A percentile compares a stretch with the other conserved stretches of the same genome.
Conservation (phyloP, 345 rosid species). For the Pseudoturritis turrita region DNA sequence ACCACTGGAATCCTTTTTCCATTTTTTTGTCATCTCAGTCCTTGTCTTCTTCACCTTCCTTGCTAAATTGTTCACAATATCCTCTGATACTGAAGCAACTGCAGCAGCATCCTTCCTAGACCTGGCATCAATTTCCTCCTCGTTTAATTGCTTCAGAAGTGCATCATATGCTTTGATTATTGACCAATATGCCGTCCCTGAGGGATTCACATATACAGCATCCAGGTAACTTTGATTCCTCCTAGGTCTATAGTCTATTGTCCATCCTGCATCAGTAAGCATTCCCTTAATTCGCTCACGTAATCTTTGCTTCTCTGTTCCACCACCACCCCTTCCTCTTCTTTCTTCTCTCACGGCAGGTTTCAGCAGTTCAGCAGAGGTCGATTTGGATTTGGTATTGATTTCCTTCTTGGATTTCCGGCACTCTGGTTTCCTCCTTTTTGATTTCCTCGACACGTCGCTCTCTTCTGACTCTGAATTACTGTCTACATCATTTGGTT, state of each 20-base stretch:
- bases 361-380: constrained; percentile 33
- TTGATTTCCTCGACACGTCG: constrained; percentile 40
- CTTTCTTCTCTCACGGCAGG: constrained; percentile 43
- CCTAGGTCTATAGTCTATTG: constrained; percentile 85
- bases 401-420: constrained; percentile 30
- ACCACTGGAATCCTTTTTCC: constrained; percentile 36
- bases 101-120: constrained; percentile 43
- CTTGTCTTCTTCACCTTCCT: constrained; percentile 69
- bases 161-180: constrained; percentile 93
- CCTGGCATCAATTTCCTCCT: constrained; percentile 46
- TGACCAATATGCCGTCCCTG: constrained; percentile 96
- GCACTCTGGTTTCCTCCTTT: constrained; percentile 34
- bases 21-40: constrained; percentile 48
- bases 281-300: constrained; percentile 82
- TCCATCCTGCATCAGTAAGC: constrained; percentile 96
- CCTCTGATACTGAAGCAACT: constrained; percentile 68
- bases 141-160: constrained; percentile 61
- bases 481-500: constrained; percentile 33
- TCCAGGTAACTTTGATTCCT: constrained; percentile 78
- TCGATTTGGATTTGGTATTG: constrained; percentile 38
- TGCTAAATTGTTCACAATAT: constrained; percentile 59
- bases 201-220: constrained; percentile 89
- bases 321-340: constrained; percentile 69
- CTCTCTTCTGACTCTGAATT: constrained; percentile 54
- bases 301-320: constrained; percentile 93